Base-by-base conservation (phyloP, 2,329 filamentous ascomycete genomes). In the Juglanconis sp. region DNA sequence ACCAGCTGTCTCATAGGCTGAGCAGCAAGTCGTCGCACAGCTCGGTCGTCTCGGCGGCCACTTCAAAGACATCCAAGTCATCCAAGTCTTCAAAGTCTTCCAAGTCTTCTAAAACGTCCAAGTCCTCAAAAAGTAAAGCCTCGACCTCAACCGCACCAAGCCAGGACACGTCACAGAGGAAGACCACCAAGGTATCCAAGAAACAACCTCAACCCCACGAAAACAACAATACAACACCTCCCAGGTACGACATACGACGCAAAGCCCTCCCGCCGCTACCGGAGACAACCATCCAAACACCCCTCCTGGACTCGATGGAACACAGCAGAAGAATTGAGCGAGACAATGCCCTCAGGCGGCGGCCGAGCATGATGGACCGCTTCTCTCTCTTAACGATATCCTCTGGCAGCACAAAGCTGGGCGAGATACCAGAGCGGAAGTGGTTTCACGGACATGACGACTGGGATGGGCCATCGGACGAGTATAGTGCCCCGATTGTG, bases 1-100 rank as follows among this genome's bases (percentile, higher is more conserved):
- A 80, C 54, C 73, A 74, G 15, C 70, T 84, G 32, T 82, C 81
- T 2, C 70, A 65, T 32, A 67, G 73, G 3, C 62, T 73, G 30
- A 62, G 63, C n/a, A 64, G 65, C 56, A 62, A 67, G 44, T 66
- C 70, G 4, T 62, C 63, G 7, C 57, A 66, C 9, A 59, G 64
- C 31, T 68, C 67, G 4, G 50, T 65, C 30, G 55, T 51, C 8
- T 62, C 65, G 11, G 11, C 50, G 13, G 30, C 38, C 4, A 38
- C 57, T 6, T 36, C 56, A 10, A 54, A 42, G 46, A 50, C 61
- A 17, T 40, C 36, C 30, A 42, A 32, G 7, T 61, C 65, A 5
- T 59, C 64, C 15, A 65, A 62, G 46, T 38, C 53, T 7, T 36
- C 53, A 13, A 40, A 11, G 13, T 24, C 34, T 4, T 35, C 59